phyloP scores from a whole-genome alignment of 2,329 filamentous ascomycete genomes.

The Cercospora zeina region DNA sequence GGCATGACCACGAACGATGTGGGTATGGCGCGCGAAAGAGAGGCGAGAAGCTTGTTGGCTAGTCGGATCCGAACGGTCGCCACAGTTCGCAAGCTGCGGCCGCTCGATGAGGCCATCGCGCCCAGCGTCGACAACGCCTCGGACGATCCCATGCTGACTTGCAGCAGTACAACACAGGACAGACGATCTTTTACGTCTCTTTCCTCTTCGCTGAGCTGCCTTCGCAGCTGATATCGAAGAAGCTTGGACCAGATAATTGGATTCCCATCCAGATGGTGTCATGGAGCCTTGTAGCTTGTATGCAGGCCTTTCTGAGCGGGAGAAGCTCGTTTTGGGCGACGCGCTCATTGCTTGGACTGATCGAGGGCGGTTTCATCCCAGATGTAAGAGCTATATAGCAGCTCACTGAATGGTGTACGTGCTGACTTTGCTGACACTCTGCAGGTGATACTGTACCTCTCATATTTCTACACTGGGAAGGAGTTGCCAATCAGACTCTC shows the following conservation, averaged over 20 bases:
- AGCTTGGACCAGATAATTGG: conserved; percentile 49
- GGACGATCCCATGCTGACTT: background rate
- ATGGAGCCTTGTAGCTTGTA: conserved; percentile 48
- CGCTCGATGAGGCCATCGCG: background rate
- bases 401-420: conserved; percentile 49
- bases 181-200: conserved; percentile 70
- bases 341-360: conserved; percentile 45
- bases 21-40: conserved; percentile 30
- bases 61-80: background rate
- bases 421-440: conserved; percentile 38
- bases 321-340: conserved; percentile 44
- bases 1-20: conserved; percentile 52
- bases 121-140: background rate
- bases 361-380: conserved; percentile 58
- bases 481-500: conserved; percentile 70
- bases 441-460: conserved; percentile 61
- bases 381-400: conserved; percentile 51
- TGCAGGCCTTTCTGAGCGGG: conserved; percentile 40
- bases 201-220: conserved; percentile 62
- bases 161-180: conserved; percentile 44
- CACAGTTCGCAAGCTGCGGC: background rate
- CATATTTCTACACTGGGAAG: conserved; percentile 70
- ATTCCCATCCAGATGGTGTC: conserved; percentile 50
- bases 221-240: conserved; percentile 47
- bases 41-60: background rate